A percentile compares a stretch with the other conserved stretches of the same genome.
phyloP scores from a whole-genome alignment of 495 filamentous ascomycete species.

The Tuber aestivum region DNA sequence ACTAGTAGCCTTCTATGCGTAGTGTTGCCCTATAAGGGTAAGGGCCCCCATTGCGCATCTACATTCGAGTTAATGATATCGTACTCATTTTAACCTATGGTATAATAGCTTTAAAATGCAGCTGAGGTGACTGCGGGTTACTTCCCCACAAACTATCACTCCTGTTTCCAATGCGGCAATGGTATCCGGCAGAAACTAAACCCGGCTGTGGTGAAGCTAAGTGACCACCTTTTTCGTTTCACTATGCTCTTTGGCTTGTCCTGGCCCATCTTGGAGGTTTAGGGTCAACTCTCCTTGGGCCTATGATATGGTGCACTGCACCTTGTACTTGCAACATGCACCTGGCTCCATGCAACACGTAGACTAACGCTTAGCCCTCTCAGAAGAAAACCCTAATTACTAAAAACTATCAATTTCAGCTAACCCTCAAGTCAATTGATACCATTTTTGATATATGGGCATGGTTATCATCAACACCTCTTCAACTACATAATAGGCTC shows the following conservation, averaged over 20 bases:
- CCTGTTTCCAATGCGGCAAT: neutral
- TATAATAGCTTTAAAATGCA: too few species aligned
- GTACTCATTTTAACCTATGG: neutral
- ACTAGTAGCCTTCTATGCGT: neutral
- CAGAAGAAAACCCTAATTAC: too few species aligned
- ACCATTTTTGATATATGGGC: too few species aligned
- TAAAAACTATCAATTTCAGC: too few species aligned
- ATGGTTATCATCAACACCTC: too few species aligned
- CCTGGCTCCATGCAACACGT: too few species aligned
- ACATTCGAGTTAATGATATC: neutral
- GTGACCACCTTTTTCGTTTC: neutral
- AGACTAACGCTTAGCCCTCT: too few species aligned
- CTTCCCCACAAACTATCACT: neutral
- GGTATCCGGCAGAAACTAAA: neutral
- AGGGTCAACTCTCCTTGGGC: neutral
- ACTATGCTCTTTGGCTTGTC: neutral
- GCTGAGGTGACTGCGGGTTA: neutral
- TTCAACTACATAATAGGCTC: too few species aligned
- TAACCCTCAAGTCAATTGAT: too few species aligned
- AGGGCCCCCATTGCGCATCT: neutral
- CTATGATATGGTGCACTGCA: too few species aligned
- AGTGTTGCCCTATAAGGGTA: neutral
- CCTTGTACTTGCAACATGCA: too few species aligned
- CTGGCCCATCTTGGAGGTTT: neutral
- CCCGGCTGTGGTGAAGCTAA: too few species aligned